A percentile compares a stretch with the other conserved stretches of the same genome.
Conservation (phyloP, 129 eudicot species). For the Tagetes patula region DNA sequence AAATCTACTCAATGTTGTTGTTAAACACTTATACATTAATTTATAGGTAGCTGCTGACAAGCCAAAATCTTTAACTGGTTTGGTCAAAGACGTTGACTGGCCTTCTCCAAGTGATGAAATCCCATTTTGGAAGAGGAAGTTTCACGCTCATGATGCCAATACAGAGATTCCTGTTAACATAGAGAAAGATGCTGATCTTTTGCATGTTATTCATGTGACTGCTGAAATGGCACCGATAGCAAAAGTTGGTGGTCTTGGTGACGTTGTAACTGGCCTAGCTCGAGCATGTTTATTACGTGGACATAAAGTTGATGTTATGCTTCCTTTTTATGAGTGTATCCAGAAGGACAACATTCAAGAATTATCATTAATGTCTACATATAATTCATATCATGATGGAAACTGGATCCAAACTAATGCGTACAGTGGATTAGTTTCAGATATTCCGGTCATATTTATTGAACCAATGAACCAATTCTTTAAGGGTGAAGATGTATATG, state of each 20-base stretch:
- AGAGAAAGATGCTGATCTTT: constrained; percentile 58
- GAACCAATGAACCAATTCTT: constrained; percentile 83
- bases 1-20: neutral
- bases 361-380: constrained; percentile 48
- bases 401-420: constrained; percentile 73
- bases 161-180: constrained; percentile 32
- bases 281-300: constrained; percentile 76
- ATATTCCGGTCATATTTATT: constrained; percentile 66
- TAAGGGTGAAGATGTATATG: constrained; percentile 69
- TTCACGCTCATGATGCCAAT: constrained; percentile 43
- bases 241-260: constrained; percentile 93
- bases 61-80: constrained; percentile 32
- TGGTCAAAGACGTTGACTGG: constrained; percentile 44
- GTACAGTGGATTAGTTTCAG: constrained; percentile 61
- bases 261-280: constrained; percentile 83
- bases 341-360: constrained; percentile 52
- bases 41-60: constrained; percentile 42
- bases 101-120: constrained; percentile 79
- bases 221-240: constrained; percentile 95
- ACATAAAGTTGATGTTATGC: constrained; percentile 76
- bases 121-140: constrained; percentile 74
- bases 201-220: constrained; percentile 72
- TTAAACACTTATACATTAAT: neutral
- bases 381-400: constrained; percentile 68
- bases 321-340: constrained; percentile 88